Percentiles rank a stretch among this genome's conserved stretches.
Conservation (phyloP, 2,329 filamentous ascomycete species). For the Trichophyton rubrum region DNA sequence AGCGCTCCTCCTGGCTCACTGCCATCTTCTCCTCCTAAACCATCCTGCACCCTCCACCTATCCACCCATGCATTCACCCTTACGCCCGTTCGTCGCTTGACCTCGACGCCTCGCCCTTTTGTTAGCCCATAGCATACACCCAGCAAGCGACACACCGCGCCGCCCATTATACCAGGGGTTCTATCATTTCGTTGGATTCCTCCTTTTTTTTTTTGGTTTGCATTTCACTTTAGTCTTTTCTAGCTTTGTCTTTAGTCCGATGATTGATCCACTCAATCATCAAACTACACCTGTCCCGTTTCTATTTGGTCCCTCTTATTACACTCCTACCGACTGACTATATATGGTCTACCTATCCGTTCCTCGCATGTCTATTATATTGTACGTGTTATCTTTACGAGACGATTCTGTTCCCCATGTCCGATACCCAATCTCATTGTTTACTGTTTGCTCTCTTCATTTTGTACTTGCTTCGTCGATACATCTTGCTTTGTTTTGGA, state of each 20-base stretch:
- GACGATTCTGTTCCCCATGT: conserved; percentile 1
- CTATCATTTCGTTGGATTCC: background rate
- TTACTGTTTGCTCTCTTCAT: background rate
- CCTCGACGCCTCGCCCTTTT: too few relatives aligned
- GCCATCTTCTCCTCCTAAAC: conserved; percentile 9
- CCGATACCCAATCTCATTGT: background rate
- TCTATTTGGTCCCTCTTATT: background rate
- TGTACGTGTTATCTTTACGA: conserved; percentile 1
- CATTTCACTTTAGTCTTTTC: background rate
- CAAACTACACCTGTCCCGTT: background rate
- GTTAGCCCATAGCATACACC: background rate
- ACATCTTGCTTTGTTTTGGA: background rate
- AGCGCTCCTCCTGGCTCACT: conserved; percentile 15
- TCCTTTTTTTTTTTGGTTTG: background rate
- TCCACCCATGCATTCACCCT: too few relatives aligned
- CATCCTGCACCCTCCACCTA: background rate
- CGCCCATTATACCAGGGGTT: background rate
- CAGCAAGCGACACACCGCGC: background rate
- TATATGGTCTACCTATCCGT: background rate
- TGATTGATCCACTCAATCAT: background rate
- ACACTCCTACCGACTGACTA: background rate
- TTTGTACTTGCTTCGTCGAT: background rate
- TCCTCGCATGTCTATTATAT: background rate
- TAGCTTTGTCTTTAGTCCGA: background rate
- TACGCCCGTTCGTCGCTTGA: too few relatives aligned